phyloP scores from a whole-genome alignment of 371 early-diverging fungal species.

The Agmasoma carcini region DNA sequence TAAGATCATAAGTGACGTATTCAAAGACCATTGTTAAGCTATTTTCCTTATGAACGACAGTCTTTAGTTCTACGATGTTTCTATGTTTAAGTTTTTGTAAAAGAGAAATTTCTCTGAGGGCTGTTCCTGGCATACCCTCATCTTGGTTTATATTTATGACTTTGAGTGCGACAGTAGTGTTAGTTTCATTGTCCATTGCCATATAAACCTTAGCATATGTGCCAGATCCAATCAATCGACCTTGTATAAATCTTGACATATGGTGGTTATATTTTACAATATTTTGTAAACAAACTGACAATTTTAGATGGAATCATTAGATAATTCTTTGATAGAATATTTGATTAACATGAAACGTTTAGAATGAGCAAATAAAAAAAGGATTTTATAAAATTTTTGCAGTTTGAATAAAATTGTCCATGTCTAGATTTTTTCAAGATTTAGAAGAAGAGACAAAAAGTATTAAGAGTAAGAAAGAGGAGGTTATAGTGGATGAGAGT shows the following conservation, averaged over 20 bases:
- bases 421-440: slow-evolving; percentile 38
- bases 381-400: no score
- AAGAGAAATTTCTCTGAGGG: slow-evolving; percentile 89
- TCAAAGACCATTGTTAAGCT: slow-evolving; percentile 79
- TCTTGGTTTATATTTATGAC: slow-evolving; percentile 49
- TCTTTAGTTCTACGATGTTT: slow-evolving; percentile 76
- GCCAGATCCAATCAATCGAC: slow-evolving; percentile 51
- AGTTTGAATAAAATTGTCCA: no score
- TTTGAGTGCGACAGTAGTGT: slow-evolving; percentile 51
- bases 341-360: no score
- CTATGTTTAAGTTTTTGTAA: slow-evolving; percentile 76
- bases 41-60: slow-evolving; percentile 80
- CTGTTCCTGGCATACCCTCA: slow-evolving; percentile 56
- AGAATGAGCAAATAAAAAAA: no score
- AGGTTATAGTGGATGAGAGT: not conserved
- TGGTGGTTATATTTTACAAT: not conserved
- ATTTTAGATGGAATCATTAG: no score
- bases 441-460: slow-evolving; percentile 43
- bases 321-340: no score
- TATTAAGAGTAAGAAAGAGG: slow-evolving; percentile 14
- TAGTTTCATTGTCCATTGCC: slow-evolving; percentile 48
- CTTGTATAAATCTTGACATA: slow-evolving; percentile 52
- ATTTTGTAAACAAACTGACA: no score
- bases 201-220: slow-evolving; percentile 54
- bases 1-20: slow-evolving; percentile 77